Evolutionary conservation across 106 monocot genomes (phyloP), one percentile per base, ranked within the genome.

Genomic region (Dendrobium catenatum): DNA sequence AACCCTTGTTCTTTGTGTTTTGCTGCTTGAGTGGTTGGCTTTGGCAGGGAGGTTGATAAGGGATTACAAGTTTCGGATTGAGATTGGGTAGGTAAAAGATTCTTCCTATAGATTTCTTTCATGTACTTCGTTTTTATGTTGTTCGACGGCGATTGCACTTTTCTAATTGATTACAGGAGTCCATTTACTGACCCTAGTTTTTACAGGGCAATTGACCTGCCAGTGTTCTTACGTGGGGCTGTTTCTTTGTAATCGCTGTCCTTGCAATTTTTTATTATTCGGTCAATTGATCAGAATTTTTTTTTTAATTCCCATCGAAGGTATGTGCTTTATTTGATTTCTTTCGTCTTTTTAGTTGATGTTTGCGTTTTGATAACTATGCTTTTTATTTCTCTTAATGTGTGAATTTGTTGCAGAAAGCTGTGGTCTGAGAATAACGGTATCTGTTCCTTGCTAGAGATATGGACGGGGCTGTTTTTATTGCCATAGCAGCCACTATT

Each of bases 401-500:
- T 33, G 70, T 37, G 15, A 70, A 9, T 70, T 33, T 70, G 70
- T 13, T 33, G 15, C 37, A 70, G 29, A 70, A 29, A 33, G 29
- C 24, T 37, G 29, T 29, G 9, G 19, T 31, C 37, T 70, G 37
- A 16, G 6, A 26, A 66, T 66, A 70, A 37, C 37, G 2, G 70
- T 31, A 70, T 33, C 70, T 33, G 29, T 33, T 33, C 10, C n/a
- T 66, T 24, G 29, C 61, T 68, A 16, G 58, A 82, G 75, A 79
- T 59, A 85, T 80, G 82, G 68, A 75, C 27, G 91, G 91, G 80
- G 86, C 86, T 56, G 91, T 91, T 48, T 75, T 88, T 29, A 86
- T 91, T 51, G 88, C 91, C 29, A 88, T 88, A 77, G 86, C 84
- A 11, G 91, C 91, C 29, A 80, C 91, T n/a, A 91, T 91, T n/a